Base-by-base conservation (phyloP, 352 stramenopile genomes). In the Phytopythium litorale region DNA sequence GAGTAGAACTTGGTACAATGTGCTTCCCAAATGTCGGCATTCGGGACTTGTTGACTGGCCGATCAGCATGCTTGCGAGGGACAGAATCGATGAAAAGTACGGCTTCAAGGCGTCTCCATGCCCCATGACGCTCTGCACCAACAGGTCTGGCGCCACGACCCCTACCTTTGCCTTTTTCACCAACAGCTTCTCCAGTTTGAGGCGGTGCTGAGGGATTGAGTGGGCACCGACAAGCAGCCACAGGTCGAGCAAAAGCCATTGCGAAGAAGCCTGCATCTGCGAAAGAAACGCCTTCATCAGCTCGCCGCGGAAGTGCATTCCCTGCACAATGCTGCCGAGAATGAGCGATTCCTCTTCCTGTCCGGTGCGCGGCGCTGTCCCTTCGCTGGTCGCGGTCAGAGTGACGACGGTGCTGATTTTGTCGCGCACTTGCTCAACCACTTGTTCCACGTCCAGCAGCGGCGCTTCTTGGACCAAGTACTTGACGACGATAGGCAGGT, bases 381-480 rank as follows among this genome's bases (percentile, higher is more conserved):
- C 35, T 5, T 30, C 35, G 16, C 28, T 21, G 4, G 12, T 16
- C 13, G 35, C 15, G 8, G 28, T 38, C 32, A 83, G 78, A 9
- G 67, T 55, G 1, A 85, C 50, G 13, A 71, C 71, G n/a, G 64
- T 62, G 53, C 78, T 87, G 21, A 89, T 37, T 35, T 87, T 87
- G 3, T 85, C 75, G 0, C 75, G 64, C 21, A 89, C 42, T 23
- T 81, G 60, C 32, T 68, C 65, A 13, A 71, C 67, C 13, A 86
- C 79, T 37, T 71, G 56, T 7, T 80, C 70, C 3, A 81, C 62
- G 23, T 84, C 65, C 0, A 56, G 54, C 13, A 45, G 61, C 2
- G 79, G 73, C 3, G 75, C 67, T 49, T 84, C 75, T 61, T 87
- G 75, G 0, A 89, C 68, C 28, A 89, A 72, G 55, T 87, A 89